phyloP scores from a whole-genome alignment of 2,329 filamentous ascomycete species.

The Aspergillus terreus region DNA sequence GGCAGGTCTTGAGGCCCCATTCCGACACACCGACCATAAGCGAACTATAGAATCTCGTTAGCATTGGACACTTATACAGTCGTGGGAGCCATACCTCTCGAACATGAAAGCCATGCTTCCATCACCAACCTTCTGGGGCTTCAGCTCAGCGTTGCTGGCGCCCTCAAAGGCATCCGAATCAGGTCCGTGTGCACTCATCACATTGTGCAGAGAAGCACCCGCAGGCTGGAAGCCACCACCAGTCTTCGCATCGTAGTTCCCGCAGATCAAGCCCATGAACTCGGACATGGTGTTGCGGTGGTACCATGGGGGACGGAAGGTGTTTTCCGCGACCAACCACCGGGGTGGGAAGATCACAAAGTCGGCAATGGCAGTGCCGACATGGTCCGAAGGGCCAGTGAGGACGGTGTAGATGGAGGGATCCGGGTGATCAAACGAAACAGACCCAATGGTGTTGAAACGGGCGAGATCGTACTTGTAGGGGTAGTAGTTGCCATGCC shows the following conservation, averaged over 20 bases:
- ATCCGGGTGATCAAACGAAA: slow-evolving; percentile 74
- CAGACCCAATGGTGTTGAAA: slow-evolving; percentile 70
- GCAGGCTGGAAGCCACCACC: slow-evolving; percentile 58
- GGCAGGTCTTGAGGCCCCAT: slow-evolving; percentile 67
- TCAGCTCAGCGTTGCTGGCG: slow-evolving; percentile 51
- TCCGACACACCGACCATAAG: slow-evolving; percentile 70
- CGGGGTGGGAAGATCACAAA: slow-evolving; percentile 64
- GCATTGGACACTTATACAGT: background rate
- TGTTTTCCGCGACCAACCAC: slow-evolving; percentile 60
- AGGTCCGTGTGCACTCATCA: slow-evolving; percentile 66
- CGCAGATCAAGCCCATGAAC: slow-evolving; percentile 62
- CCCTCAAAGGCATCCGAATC: slow-evolving; percentile 55
- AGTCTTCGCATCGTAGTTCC: slow-evolving; percentile 59
- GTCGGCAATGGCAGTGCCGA: slow-evolving; percentile 61
- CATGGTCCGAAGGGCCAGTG: slow-evolving; percentile 54
- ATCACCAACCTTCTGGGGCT: slow-evolving; percentile 55
- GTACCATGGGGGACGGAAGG: slow-evolving; percentile 61
- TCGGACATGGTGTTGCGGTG: slow-evolving; percentile 64
- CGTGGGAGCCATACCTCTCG: slow-evolving; percentile 42
- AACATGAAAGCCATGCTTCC: slow-evolving; percentile 64
- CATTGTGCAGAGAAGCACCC: slow-evolving; percentile 63
- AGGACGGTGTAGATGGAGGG: slow-evolving; percentile 72
- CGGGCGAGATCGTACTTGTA: slow-evolving; percentile 78
- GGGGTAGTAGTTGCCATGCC: slow-evolving; percentile 76
- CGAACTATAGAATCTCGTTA: slow-evolving; percentile 38